phyloP scores from a whole-genome alignment of 345 rosid genomes.

The Populus nigra region DNA sequence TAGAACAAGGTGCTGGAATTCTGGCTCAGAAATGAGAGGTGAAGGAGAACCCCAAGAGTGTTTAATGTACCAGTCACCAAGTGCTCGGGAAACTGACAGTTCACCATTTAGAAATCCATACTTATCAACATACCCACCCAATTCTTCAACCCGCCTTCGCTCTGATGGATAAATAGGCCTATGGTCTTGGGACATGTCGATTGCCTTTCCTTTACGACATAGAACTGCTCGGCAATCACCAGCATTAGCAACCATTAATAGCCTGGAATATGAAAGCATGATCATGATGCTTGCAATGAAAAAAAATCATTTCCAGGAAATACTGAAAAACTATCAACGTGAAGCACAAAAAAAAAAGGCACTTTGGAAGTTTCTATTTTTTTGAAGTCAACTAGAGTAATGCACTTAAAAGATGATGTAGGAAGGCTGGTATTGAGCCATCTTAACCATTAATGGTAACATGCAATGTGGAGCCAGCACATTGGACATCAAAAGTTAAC shows the following conservation, averaged over 20 bases:
- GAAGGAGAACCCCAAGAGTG: conserved; percentile 52
- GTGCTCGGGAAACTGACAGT: conserved; percentile 74
- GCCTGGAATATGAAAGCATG: conserved; percentile 33
- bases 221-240: conserved; percentile 56
- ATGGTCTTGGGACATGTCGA: conserved; percentile 50
- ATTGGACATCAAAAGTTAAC: not conserved
- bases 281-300: not conserved
- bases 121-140: conserved; percentile 49
- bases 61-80: conserved; percentile 96
- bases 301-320: not conserved
- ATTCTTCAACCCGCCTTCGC: conserved; percentile 29
- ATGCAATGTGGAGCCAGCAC: not conserved
- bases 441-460: not conserved
- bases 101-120: conserved; percentile 74
- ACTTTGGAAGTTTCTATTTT: not conserved
- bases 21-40: conserved; percentile 82
- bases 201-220: conserved; percentile 42
- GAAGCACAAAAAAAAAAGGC: not conserved
- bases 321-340: not conserved
- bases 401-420: not conserved
- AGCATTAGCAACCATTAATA: conserved; percentile 58
- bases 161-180: conserved; percentile 38
- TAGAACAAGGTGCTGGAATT: conserved; percentile 49
- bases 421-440: not conserved
- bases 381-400: not conserved